A percentile compares a stretch with the other conserved stretches of the same genome.
Conservation (phyloP, 495 filamentous ascomycete genomes). For the Xanthoparmelia taractica region DNA sequence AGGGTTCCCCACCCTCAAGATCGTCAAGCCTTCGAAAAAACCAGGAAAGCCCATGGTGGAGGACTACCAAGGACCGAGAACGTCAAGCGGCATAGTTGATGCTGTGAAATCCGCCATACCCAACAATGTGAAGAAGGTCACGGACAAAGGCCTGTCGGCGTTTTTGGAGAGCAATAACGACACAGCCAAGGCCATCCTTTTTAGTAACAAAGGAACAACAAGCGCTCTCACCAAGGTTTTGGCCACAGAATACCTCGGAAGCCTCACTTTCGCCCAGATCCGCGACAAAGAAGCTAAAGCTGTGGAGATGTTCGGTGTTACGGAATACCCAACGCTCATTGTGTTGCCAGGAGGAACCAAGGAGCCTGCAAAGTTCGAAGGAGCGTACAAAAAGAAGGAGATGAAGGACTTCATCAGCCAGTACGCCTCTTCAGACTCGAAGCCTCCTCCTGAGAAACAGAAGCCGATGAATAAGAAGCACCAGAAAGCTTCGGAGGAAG, state of each 20-base stretch:
- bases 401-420: conserved; percentile 80
- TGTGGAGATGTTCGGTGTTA: conserved; percentile 65
- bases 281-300: conserved; percentile 71
- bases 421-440: conserved; percentile 62
- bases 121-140: conserved; percentile 77
- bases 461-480: conserved; percentile 40
- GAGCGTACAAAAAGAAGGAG: conserved; percentile 76
- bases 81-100: conserved; percentile 78
- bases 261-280: conserved; percentile 74
- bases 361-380: conserved; percentile 65
- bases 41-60: conserved; percentile 76
- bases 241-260: conserved; percentile 85
- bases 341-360: conserved; percentile 67
- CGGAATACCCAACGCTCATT: conserved; percentile 70
- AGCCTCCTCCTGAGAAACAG: conserved; percentile 43
- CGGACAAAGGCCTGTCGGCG: conserved; percentile 67
- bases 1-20: conserved; percentile 96
- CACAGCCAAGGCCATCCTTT: conserved; percentile 78
- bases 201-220: conserved; percentile 88
- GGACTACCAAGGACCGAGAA: conserved; percentile 82
- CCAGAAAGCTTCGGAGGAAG: conserved; percentile 28
- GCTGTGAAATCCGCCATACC: conserved; percentile 80
- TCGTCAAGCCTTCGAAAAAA: conserved; percentile 77
- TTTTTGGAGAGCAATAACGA: conserved; percentile 69
- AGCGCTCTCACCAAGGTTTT: conserved; percentile 74